Evolutionary conservation across 2,329 filamentous ascomycete genomes (phyloP), one percentile per base, ranked within the genome.

Genomic region (Phoma sp.): DNA sequence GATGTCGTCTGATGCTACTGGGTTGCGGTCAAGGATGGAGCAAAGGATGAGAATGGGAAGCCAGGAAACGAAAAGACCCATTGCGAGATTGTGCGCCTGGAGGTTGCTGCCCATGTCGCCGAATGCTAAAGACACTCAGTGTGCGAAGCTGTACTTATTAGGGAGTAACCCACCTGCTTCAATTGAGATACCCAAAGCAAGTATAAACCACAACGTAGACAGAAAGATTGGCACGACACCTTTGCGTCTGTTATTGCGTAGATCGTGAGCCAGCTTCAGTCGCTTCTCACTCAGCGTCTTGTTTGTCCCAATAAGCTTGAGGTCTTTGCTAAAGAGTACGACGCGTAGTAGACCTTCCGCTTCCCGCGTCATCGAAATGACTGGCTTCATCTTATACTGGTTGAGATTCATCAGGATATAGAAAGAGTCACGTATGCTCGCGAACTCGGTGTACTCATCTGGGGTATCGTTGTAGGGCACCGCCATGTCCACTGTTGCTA

Each of bases 1-100:
- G 15, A 76, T 72, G 37, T 74, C 65, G 23, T 76, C 72, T 5
- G 74, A 65, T 11, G 75, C 72, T 3, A 75, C 67, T 2, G 74
- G 77, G 46, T 79, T 80, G 17, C 77, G 69, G 53, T 80, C 78
- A 7, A 79, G 69, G 32, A 79, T 78, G 3, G 68, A 72, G 37
- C 75, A 73, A 5, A 77, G 63, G 15, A 80, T 73, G 5, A 80
- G 59, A 7, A 79, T 65, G 2, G 77, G 78, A 2, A 80, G 60
- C 78, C 77, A 80, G 7, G 72, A 67, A 10, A 79, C 59, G n/a
- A 80, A 55, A 4, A 78, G 50, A 2, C 77, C 77, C 4, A 80
- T 61, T 2, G 77, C 72, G 1, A 80, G 69, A 43, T 76, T 74
- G 46, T 79, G 77, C 1, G 77, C 76, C 5, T 72, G 74, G 3